Evolutionary conservation across 2,329 filamentous ascomycete species (phyloP), one percentile per base, ranked within the genome.

Genomic region (Fusarium transvaalense): DNA sequence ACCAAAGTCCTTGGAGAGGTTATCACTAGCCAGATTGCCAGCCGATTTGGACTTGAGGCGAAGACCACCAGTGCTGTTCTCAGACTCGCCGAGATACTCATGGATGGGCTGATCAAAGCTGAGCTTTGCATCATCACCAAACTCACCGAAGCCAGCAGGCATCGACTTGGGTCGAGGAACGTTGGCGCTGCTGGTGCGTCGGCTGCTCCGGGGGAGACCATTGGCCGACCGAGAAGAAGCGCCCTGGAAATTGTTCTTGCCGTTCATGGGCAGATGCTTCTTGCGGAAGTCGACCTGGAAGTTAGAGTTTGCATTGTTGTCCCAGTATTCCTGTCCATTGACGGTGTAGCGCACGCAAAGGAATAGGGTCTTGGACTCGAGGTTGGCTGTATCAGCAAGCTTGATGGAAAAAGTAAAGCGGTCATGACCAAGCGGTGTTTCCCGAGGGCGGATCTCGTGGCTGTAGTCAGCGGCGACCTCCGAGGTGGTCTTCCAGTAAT

Each of bases 401-500:
- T 94, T 95, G 83, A 99, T 97, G 78, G 89, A 93, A 81, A 99
- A 99, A 76, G 90, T 92, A 82, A 99, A 99, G 38, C 93, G 89
- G 78, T 99, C 96, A 72, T 91, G 91, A 47, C 91, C 89, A 71
- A 91, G 85, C 23, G 87, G 82, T 5, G 82, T 83, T 41, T 91
- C 88, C 71, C 88, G 88, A 29, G 88, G 88, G 42, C 89, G 88
- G 45, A 95, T 87, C 80, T 96, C 92, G 65, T 92, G 88, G 77
- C 90, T 91, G 82, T 88, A 99, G 74, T 97, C 94, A n/a, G 93
- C 95, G 37, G 86, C 86, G 3, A 98, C 92, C 77, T 99, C 96
- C 1, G 96, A 99, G 0, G 94, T 97, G 0, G 96, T 99, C 85
- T 97, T 97, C 96, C 96, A 99, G 81, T 97, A 96, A 79, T 99